These are phyloP conservation scores for Chloroidium sp. DNA, from an alignment of 163 green algal species.

Conservation along the genomic window DNA sequence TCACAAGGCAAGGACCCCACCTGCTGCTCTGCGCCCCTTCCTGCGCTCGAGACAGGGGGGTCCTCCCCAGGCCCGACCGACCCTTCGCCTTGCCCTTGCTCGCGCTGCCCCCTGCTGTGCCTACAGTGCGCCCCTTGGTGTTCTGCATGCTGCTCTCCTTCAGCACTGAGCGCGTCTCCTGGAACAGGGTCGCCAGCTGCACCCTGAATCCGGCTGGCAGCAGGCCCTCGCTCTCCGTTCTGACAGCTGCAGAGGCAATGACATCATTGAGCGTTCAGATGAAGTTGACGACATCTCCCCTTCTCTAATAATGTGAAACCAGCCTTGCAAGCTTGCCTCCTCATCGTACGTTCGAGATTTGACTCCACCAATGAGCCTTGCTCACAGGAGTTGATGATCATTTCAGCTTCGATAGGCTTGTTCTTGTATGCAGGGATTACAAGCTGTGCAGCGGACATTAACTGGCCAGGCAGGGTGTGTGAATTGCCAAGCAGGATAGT, in stretches of 20 bases:
- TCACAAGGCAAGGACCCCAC: too few species aligned
- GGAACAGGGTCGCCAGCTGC: background rate
- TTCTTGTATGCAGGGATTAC: background rate
- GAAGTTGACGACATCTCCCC: background rate
- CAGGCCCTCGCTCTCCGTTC: background rate
- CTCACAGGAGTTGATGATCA: background rate
- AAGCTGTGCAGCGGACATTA: too few species aligned
- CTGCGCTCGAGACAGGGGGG: background rate
- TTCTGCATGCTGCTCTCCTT: background rate
- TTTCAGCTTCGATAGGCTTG: background rate
- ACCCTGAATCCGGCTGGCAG: slow-evolving; percentile 5
- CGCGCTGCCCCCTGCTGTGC: too few species aligned
- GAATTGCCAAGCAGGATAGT: too few species aligned
- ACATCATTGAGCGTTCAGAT: background rate
- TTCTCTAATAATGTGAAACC: background rate
- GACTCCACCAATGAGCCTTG: too few species aligned
- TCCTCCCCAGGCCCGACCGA: background rate
- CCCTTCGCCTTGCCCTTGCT: too few species aligned
- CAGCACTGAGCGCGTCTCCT: background rate
- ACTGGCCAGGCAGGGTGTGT: too few species aligned
- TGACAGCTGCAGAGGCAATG: background rate
- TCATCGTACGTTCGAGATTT: background rate
- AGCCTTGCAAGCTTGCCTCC: background rate
- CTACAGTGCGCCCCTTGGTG: background rate
- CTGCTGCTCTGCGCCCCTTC: background rate